These are phyloP conservation scores for Saccharomycopsis sp. DNA, from an alignment of 805 yeast genomes.

Conservation along the genomic window DNA sequence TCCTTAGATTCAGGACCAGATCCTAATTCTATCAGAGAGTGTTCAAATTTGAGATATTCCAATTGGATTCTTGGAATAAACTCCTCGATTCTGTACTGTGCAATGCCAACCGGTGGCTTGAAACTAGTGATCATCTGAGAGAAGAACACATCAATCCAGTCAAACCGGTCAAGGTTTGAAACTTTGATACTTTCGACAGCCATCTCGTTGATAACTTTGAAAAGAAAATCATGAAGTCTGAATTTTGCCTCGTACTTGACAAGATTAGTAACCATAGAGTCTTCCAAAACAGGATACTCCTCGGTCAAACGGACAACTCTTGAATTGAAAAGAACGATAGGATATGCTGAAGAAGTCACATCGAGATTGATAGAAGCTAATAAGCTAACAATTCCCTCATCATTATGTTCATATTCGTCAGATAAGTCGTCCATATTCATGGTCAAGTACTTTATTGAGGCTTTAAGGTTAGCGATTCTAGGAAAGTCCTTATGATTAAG, in stretches of 20 bases:
- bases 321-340: constrained; percentile 43
- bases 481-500: constrained; percentile 25
- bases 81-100: not conserved
- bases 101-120: constrained; percentile 1
- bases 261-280: constrained; percentile 31
- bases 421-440: constrained; percentile 21
- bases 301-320: constrained; percentile 37
- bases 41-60: constrained; percentile 1
- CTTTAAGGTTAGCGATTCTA: constrained; percentile 12
- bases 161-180: constrained; percentile 23
- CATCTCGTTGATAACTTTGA: constrained; percentile 22
- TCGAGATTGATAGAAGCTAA: constrained; percentile 31
- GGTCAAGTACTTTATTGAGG: not conserved
- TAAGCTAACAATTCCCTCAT: constrained; percentile 19
- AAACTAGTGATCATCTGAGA: constrained; percentile 40
- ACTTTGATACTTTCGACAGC: constrained; percentile 20
- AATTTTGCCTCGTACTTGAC: constrained; percentile 41
- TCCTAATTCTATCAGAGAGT: constrained; percentile 3
- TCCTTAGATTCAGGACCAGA: constrained; percentile 6
- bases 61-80: constrained; percentile 15
- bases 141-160: constrained; percentile 43
- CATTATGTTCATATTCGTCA: constrained; percentile 3
- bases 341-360: constrained; percentile 28
- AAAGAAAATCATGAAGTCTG: constrained; percentile 33
- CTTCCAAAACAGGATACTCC: constrained; percentile 24